Evolutionary conservation across 352 stramenopile genomes (phyloP), one percentile per base, ranked within the genome.

Genomic region (Saprolegnia diclina): DNA sequence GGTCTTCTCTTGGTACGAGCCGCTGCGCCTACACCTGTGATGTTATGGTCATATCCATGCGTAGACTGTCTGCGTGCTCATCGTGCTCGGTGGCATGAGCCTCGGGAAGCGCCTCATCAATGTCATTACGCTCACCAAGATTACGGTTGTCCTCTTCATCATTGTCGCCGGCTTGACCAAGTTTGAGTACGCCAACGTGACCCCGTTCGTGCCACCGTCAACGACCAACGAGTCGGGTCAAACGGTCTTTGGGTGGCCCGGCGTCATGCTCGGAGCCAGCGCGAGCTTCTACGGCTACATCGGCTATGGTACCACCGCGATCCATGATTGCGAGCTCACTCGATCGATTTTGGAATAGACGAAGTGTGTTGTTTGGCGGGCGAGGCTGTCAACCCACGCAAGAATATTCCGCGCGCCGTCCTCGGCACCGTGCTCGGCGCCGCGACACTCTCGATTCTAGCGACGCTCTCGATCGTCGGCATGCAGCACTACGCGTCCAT

Each of bases 401-500:
- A 66, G 26, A 83, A 88, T 67, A 74, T 90, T 37, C 82, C 84
- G 5, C 57, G 75, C 40, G 76, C 76, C 16, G 79, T 92, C 56
- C 74, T 89, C 32, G 79, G 76, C 14, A 89, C 82, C 0, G 64
- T 92, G 35, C 50, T 66, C 14, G 72, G 80, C 46, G 81, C 88
- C 13, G 65, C 75, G 21, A 45, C 66, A 40, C 61, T 82, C 11
- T 65, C 74, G 0, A 72, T 86, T 48, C 56, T 85, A n/a, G 82
- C 85, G 14, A 77, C 87, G 18, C 64, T 94, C 16, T 76, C 85
- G 24, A 74, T 96, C 26, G 81, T 86, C 4, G 80, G 83, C 32
- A 89, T 89, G 79, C 75, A 93, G 71, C 76, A 79, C 18, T 98
- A 97, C 72, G 74, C 75, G 24, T 76, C 91, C 0, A 96, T 98